phyloP scores from a whole-genome alignment of 2,329 filamentous ascomycete species.

The Niveomyces coronatus region DNA sequence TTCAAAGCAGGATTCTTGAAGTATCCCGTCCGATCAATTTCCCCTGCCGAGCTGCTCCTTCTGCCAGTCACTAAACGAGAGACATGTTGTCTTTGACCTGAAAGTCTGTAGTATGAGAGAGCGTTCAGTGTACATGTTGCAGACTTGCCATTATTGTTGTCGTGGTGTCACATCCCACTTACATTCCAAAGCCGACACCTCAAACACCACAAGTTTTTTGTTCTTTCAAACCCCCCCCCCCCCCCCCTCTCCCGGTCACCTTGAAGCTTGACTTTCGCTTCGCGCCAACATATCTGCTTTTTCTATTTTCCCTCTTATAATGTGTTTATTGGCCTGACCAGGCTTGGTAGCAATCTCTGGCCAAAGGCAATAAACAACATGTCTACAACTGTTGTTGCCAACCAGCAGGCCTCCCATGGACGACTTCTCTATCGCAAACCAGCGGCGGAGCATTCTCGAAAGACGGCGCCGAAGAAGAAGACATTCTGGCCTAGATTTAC shows the following conservation, averaged over 20 bases:
- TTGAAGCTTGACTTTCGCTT: no score
- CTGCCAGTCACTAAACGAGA: no score
- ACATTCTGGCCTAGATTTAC: not conserved
- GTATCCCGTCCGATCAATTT: not conserved
- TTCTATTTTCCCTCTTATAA: not conserved
- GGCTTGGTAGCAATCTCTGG: no score
- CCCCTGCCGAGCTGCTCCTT: not conserved
- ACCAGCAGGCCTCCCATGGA: conserved; percentile 20
- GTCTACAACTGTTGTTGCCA: conserved; percentile 16
- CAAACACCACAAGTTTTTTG: not conserved
- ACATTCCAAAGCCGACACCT: conserved; percentile 8
- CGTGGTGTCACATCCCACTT: conserved; percentile 10
- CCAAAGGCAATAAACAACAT: no score
- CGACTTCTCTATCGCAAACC: conserved; percentile 14
- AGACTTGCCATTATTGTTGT: conserved; percentile 8
- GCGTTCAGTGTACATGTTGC: conserved; percentile 1
- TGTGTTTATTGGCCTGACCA: not conserved
- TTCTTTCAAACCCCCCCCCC: not conserved
- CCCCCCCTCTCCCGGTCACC: not conserved
- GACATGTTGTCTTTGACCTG: no score
- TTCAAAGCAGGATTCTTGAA: not conserved
- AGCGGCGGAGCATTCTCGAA: conserved; percentile 1
- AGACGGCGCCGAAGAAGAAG: not conserved
- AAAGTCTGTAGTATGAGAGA: conserved; percentile 6
- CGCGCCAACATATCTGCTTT: no score